Evolutionary conservation across 495 filamentous ascomycete species (phyloP).

Genomic region (Penicillium coffeae): DNA sequence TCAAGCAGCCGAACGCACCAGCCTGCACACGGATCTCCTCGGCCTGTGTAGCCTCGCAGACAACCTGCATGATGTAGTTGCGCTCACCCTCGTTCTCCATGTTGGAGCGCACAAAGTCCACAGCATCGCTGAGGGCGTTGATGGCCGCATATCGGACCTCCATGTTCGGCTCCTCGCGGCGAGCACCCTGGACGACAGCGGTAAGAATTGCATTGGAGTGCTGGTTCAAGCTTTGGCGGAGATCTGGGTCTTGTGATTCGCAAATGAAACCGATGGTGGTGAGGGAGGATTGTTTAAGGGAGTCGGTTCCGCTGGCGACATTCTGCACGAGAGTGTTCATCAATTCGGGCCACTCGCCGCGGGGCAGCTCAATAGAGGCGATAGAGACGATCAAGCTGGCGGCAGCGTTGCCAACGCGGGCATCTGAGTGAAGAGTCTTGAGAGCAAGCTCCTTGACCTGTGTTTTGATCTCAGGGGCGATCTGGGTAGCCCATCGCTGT

Average conservation of each 20-base stretch:
- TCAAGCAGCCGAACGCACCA: constrained; percentile 92
- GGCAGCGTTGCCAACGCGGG: constrained; percentile 78
- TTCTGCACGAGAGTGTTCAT: constrained; percentile 85
- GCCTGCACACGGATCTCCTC: constrained; percentile 85
- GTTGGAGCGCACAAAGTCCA: constrained; percentile 95
- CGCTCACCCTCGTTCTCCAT: constrained; percentile 98
- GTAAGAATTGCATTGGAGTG: constrained; percentile 98
- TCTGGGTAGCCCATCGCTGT: constrained; percentile 80
- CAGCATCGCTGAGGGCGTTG: constrained; percentile 89
- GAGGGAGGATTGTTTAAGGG: constrained; percentile 89
- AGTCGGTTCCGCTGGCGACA: constrained; percentile 77
- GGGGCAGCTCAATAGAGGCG: constrained; percentile 89
- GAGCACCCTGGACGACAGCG: constrained; percentile 92
- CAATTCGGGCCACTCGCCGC: constrained; percentile 92
- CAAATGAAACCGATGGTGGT: constrained; percentile 96
- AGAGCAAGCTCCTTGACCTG: constrained; percentile 85
- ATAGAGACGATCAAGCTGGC: constrained; percentile 95
- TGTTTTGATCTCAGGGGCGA: constrained; percentile 71
- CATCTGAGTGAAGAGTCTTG: constrained; percentile 76
- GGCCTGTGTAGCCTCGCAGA: constrained; percentile 97
- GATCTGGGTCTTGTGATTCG: constrained; percentile 85
- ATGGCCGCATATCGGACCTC: constrained; percentile 92
- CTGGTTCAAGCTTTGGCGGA: constrained; percentile 71
- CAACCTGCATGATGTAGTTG: constrained; percentile 99
- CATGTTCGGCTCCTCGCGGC: constrained; percentile 86